Evolutionary conservation across 768 basidiomycete species (phyloP).

Genomic region (Naematelia encephala): DNA sequence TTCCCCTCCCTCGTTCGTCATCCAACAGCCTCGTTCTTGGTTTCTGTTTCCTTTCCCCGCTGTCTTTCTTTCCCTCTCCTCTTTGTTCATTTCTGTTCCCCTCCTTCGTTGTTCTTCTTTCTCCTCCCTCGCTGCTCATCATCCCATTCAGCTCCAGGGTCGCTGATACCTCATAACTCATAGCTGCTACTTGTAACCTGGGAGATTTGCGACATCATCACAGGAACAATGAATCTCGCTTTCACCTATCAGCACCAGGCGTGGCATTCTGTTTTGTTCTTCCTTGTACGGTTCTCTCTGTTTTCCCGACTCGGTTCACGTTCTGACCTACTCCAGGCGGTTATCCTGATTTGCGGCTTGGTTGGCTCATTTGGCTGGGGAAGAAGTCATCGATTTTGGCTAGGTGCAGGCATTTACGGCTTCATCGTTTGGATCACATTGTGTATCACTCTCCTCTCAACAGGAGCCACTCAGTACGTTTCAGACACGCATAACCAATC

Average conservation of each 20-base stretch:
- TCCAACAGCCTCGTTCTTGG: too few relatives aligned
- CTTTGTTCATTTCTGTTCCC: too few relatives aligned
- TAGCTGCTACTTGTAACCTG: conserved; percentile 44
- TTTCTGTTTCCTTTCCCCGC: not conserved
- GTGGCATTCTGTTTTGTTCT: conserved; percentile 44
- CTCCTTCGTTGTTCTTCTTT: not conserved
- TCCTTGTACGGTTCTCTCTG: conserved; percentile 30
- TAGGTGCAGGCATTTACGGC: conserved; percentile 33
- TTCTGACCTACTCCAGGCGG: conserved; percentile 17
- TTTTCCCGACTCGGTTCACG: not conserved
- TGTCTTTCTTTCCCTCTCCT: not conserved
- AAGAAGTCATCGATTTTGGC: conserved; percentile 45
- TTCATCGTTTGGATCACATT: conserved; percentile 42
- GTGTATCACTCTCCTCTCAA: conserved; percentile 33
- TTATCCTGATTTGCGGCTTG: conserved; percentile 29
- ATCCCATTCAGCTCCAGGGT: too few relatives aligned
- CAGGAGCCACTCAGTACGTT: conserved; percentile 18
- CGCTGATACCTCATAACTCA: conserved; percentile 1
- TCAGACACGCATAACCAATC: not conserved
- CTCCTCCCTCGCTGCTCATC: not conserved
- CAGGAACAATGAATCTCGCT: conserved; percentile 39
- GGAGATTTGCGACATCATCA: conserved; percentile 39
- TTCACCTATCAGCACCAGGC: conserved; percentile 29
- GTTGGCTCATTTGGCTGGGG: conserved; percentile 45
- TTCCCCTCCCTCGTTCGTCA: not conserved